Evolutionary conservation across 2,329 filamentous ascomycete genomes (phyloP).

Genomic region (Penicillium glabrum): DNA sequence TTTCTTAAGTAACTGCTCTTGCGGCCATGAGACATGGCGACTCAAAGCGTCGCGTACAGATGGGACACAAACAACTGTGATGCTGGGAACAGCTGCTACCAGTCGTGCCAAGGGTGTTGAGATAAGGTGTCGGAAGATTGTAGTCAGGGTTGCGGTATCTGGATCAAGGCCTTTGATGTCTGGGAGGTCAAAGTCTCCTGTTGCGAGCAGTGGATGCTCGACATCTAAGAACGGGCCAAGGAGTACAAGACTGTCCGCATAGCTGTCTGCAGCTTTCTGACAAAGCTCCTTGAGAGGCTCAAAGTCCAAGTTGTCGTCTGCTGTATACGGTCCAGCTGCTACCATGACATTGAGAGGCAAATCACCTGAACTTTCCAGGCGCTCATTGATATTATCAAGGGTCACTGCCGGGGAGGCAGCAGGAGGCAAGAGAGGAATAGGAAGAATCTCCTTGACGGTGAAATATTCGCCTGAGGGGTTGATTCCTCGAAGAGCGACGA

Average conservation of each 20-base stretch:
- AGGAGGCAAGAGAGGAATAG: conserved; percentile 70
- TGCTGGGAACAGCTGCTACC: conserved; percentile 67
- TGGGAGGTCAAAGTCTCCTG: conserved; percentile 75
- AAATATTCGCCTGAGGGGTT: conserved; percentile 87
- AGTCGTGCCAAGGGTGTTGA: conserved; percentile 72
- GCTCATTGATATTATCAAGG: conserved; percentile 68
- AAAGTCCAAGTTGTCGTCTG: conserved; percentile 88
- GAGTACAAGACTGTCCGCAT: conserved; percentile 76
- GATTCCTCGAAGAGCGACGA: conserved; percentile 81
- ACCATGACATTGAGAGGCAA: conserved; percentile 74
- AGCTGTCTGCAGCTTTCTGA: conserved; percentile 69
- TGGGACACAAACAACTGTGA: conserved; percentile 80
- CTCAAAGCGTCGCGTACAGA: conserved; percentile 78
- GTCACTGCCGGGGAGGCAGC: conserved; percentile 68
- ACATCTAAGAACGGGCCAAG: conserved; percentile 86
- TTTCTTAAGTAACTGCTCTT: conserved; percentile 67
- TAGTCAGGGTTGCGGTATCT: conserved; percentile 75
- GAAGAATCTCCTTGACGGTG: conserved; percentile 72
- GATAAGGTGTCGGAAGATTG: conserved; percentile 80
- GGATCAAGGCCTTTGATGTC: conserved; percentile 67
- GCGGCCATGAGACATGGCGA: conserved; percentile 85
- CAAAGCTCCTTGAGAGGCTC: conserved; percentile 83
- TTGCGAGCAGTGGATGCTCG: conserved; percentile 83
- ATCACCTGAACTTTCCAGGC: conserved; percentile 63
- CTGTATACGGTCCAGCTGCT: conserved; percentile 84